These are phyloP conservation scores for Dalbergia oliveri DNA, from an alignment of 306 rosid genomes.

Conservation along the genomic window DNA sequence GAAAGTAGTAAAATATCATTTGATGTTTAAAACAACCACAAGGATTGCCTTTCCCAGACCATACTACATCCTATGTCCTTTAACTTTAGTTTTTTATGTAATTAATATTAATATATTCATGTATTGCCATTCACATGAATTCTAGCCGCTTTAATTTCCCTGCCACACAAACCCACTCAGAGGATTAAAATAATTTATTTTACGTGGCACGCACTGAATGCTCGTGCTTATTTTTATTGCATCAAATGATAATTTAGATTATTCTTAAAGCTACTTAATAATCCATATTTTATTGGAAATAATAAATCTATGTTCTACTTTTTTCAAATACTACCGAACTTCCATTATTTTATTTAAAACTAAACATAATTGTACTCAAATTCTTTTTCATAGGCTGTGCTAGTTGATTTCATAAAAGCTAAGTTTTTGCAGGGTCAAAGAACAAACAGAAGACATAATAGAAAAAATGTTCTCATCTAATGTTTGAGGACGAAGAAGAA, in stretches of 20 bases:
- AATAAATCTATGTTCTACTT: not conserved
- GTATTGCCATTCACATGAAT: not conserved
- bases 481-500: not conserved
- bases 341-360: not conserved
- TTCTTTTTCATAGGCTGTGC: not conserved
- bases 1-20: not conserved
- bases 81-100: not conserved
- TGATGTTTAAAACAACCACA: not conserved
- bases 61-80: not conserved
- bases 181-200: not conserved
- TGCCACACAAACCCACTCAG: constrained; percentile 37
- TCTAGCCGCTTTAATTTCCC: constrained; percentile 2
- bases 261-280: not conserved
- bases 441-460: not conserved
- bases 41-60: not conserved
- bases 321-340: not conserved
- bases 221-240: not conserved
- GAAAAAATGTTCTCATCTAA: not conserved
- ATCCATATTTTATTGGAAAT: too few relatives aligned
- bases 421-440: not conserved
- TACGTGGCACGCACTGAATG: constrained; percentile 36
- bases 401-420: not conserved
- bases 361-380: not conserved
- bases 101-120: not conserved
- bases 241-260: not conserved